Percentiles rank a stretch among this genome's conserved stretches.
These are phyloP conservation scores for Pyrus bretschneideri DNA, from an alignment of 306 rosid species.

Conservation along the genomic window DNA sequence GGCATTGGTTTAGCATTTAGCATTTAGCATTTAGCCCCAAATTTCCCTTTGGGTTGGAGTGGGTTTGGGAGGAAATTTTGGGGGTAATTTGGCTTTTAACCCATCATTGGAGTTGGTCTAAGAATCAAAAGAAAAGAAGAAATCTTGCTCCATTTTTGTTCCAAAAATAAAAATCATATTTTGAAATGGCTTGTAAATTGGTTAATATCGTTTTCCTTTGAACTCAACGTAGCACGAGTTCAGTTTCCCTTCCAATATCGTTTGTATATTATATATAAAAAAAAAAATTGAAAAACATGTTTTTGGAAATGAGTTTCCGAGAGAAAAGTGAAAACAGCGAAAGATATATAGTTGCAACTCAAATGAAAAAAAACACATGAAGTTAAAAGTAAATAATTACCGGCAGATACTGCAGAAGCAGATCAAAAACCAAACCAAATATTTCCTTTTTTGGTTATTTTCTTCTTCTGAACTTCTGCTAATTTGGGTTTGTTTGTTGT, in stretches of 20 bases:
- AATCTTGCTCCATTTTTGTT: neutral
- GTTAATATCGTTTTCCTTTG: no score
- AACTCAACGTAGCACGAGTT: no score
- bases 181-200: no score
- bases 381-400: conserved; percentile 20
- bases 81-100: no score
- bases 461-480: conserved; percentile 36
- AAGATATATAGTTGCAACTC: neutral
- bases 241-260: neutral
- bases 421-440: conserved; percentile 28
- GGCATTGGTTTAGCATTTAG: no score
- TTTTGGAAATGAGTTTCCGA: neutral
- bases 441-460: neutral
- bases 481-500: conserved; percentile 20
- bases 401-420: conserved; percentile 74
- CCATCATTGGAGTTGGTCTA: no score
- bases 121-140: neutral
- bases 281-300: neutral
- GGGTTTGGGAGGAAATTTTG: no score
- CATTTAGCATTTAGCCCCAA: no score
- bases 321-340: neutral
- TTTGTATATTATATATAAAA: neutral
- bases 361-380: neutral
- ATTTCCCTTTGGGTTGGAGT: no score
- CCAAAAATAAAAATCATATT: no score